These are phyloP conservation scores for Pseudocercospora eumusae DNA, from an alignment of 2,329 filamentous ascomycete genomes.

Conservation along the genomic window DNA sequence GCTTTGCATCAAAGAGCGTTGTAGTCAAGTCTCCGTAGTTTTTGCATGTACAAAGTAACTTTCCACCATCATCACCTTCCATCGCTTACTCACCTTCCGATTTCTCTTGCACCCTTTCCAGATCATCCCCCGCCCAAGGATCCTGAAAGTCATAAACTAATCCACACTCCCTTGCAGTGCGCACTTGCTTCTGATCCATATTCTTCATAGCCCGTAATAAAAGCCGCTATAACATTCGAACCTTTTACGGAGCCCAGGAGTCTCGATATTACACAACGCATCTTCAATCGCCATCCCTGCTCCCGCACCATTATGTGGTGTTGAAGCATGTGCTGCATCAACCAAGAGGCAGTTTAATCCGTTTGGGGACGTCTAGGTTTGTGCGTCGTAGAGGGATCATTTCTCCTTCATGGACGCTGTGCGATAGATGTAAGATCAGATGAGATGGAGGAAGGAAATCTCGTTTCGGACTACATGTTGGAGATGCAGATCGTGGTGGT, in stretches of 20 bases:
- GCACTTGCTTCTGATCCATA: constrained; percentile 45
- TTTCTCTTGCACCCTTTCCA: constrained; percentile 38
- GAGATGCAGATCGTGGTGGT: neutral
- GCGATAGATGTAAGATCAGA: neutral
- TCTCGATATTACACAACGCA: constrained; percentile 48
- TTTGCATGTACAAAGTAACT: constrained; percentile 20
- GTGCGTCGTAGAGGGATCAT: constrained; percentile 53
- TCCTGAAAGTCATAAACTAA: constrained; percentile 45
- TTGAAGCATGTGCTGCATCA: constrained; percentile 59
- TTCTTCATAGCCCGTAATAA: constrained; percentile 46
- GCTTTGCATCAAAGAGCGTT: neutral
- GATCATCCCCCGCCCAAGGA: constrained; percentile 39
- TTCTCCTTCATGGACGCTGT: constrained; percentile 34
- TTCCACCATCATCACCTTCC: constrained; percentile 23
- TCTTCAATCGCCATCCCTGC: constrained; percentile 61
- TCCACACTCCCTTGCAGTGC: constrained; percentile 44
- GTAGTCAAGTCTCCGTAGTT: constrained; percentile 5
- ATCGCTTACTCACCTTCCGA: constrained; percentile 39
- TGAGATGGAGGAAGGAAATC: neutral
- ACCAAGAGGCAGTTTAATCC: constrained; percentile 51
- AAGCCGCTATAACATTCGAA: constrained; percentile 36
- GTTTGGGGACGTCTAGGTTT: constrained; percentile 39
- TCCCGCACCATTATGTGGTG: constrained; percentile 58
- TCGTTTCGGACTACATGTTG: neutral
- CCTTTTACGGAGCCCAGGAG: constrained; percentile 37